phyloP scores from a whole-genome alignment of 2,329 filamentous ascomycete genomes.

The Clarireedia sp. region DNA sequence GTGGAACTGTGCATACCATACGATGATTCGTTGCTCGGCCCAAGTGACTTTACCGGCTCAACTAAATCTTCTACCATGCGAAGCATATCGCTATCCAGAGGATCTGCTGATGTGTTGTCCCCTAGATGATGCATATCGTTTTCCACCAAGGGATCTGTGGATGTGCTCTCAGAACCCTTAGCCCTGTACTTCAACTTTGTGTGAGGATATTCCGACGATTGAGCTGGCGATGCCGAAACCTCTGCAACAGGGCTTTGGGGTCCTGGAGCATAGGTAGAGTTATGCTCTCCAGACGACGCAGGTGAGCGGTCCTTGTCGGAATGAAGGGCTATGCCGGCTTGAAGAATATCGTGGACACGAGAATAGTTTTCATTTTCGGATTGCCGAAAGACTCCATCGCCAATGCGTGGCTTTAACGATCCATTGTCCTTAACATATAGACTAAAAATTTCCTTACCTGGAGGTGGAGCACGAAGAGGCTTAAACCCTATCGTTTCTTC shows the following conservation, averaged over 20 bases:
- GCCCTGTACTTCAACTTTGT: neutral
- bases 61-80: slow-evolving; percentile 52
- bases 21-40: slow-evolving; percentile 36
- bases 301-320: slow-evolving; percentile 34
- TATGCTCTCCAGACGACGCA: slow-evolving; percentile 35
- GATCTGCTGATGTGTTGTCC: slow-evolving; percentile 33
- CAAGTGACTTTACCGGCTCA: slow-evolving; percentile 29
- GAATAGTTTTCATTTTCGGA: slow-evolving; percentile 59
- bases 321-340: slow-evolving; percentile 52
- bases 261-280: slow-evolving; percentile 38
- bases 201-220: neutral
- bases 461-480: slow-evolving; percentile 42
- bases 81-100: slow-evolving; percentile 41
- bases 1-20: slow-evolving; percentile 49
- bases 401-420: slow-evolving; percentile 37
- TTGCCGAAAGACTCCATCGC: slow-evolving; percentile 45
- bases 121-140: slow-evolving; percentile 49
- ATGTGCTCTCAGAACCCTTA: too few relatives aligned
- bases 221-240: neutral
- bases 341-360: slow-evolving; percentile 53
- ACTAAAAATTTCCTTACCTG: slow-evolving; percentile 39
- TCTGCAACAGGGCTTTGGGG: neutral
- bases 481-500: slow-evolving; percentile 57
- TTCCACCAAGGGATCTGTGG: slow-evolving; percentile 32
- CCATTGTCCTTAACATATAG: slow-evolving; percentile 34